Evolutionary conservation across 805 yeast genomes (phyloP).

Genomic region (Zygoascus biomembranicola): DNA sequence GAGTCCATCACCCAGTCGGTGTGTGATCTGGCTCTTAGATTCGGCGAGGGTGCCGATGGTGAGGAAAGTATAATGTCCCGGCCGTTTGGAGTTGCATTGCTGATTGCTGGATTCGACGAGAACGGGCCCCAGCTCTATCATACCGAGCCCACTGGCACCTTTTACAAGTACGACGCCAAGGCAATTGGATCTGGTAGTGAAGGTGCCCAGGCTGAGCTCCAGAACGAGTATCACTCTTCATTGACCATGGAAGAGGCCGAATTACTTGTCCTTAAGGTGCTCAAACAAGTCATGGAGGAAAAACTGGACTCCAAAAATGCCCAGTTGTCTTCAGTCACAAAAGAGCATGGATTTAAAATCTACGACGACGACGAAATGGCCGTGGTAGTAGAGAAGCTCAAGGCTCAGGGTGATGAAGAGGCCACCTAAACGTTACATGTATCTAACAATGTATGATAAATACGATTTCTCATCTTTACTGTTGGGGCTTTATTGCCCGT

Average conservation of each 20-base stretch:
- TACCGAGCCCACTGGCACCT: constrained; percentile 99
- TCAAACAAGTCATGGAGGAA: constrained; percentile 99
- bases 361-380: constrained; percentile 79
- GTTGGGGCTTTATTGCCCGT: background rate
- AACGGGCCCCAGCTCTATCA: constrained; percentile 93
- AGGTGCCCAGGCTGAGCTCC: constrained; percentile 97
- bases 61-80: constrained; percentile 94
- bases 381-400: constrained; percentile 66
- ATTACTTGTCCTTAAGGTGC: constrained; percentile 72
- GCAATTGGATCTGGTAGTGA: constrained; percentile 99
- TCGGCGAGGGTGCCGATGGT: constrained; percentile 96
- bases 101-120: constrained; percentile 93
- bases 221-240: constrained; percentile 86
- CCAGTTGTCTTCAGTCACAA: constrained; percentile 88
- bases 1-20: constrained; percentile 94
- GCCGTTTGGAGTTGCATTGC: constrained; percentile 96
- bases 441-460: background rate
- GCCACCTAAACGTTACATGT: background rate
- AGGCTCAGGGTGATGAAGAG: constrained; percentile 34
- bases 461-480: background rate
- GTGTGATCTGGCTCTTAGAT: constrained; percentile 91
- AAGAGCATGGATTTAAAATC: constrained; percentile 74
- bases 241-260: constrained; percentile 91
- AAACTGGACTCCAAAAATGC: constrained; percentile 92
- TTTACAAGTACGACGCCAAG: constrained; percentile 94